Conservation (phyloP, 257 asterid species). For the Solanum bukasovii region DNA sequence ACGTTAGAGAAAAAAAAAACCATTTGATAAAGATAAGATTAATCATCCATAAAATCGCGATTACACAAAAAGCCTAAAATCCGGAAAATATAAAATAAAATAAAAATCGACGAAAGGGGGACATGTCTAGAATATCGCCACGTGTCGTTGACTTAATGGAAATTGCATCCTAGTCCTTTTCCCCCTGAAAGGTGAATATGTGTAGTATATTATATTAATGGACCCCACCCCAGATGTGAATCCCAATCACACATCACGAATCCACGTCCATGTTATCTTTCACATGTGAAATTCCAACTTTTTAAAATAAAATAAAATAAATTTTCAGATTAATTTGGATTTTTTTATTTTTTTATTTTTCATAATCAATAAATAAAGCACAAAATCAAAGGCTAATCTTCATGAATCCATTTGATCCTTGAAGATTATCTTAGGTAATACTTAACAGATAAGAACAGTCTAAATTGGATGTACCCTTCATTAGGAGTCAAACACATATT, state of each 20-base stretch:
- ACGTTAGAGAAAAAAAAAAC: fast-evolving
- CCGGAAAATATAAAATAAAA: too few species aligned
- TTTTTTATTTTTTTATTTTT: not conserved
- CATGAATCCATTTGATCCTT: not conserved
- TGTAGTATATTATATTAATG: not conserved
- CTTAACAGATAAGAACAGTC: not conserved
- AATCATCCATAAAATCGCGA: too few species aligned
- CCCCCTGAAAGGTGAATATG: not conserved
- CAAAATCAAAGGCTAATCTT: not conserved
- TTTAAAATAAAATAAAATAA: too few species aligned
- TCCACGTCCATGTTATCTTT: not conserved
- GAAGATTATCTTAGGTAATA: not conserved
- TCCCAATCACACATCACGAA: not conserved
- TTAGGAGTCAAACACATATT: not conserved
- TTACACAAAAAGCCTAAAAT: too few species aligned
- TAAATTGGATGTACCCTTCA: not conserved
- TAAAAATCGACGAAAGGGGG: not conserved
- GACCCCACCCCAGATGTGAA: not conserved
- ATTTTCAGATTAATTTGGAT: not conserved
- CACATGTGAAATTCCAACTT: not conserved
- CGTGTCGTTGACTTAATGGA: conserved; percentile 18
- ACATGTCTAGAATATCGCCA: not conserved
- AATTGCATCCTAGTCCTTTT: not conserved
- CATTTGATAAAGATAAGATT: not conserved
- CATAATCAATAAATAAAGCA: not conserved